Conservation (phyloP, 352 stramenopile species). For the Phytopythium litorale region DNA sequence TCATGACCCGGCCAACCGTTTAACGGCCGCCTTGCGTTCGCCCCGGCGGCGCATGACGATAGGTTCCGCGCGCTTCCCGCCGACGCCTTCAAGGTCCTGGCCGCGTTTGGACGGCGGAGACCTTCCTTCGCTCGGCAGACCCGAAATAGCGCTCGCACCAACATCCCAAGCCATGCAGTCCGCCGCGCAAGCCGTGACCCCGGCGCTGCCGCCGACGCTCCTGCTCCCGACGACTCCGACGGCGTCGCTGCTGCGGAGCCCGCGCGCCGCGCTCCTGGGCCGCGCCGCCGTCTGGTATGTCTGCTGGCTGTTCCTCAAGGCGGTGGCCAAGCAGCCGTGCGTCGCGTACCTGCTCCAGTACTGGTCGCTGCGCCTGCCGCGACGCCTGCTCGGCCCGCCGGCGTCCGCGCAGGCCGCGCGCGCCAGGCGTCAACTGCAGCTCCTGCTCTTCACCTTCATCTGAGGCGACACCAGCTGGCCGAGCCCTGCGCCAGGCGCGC, state of each 20-base stretch:
- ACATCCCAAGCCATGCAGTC: background rate
- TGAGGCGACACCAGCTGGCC: background rate
- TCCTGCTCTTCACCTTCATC: constrained; percentile 8
- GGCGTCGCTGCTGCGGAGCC: background rate
- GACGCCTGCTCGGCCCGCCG: constrained; percentile 4
- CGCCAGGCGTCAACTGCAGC: background rate
- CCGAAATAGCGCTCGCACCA: background rate
- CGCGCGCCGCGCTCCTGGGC: constrained; percentile 6
- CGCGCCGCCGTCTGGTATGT: constrained; percentile 4
- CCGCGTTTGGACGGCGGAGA: background rate
- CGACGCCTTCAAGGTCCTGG: background rate
- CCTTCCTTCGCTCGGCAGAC: background rate
- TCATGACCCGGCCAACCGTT: too few species aligned
- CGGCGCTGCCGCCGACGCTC: background rate
- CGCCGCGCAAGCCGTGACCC: background rate
- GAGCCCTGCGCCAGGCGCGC: background rate
- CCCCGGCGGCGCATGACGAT: background rate
- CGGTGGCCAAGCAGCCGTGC: constrained; percentile 7
- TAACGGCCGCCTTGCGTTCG: too few species aligned
- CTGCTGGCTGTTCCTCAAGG: constrained; percentile 6
- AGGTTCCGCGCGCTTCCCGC: background rate
- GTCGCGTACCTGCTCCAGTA: constrained; percentile 11
- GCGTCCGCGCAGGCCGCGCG: constrained; percentile 3
- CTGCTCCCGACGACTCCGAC: background rate
- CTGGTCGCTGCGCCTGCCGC: constrained; percentile 6